Conservation (phyloP, 768 basidiomycete species). For the Xerocomellus intermedius region DNA sequence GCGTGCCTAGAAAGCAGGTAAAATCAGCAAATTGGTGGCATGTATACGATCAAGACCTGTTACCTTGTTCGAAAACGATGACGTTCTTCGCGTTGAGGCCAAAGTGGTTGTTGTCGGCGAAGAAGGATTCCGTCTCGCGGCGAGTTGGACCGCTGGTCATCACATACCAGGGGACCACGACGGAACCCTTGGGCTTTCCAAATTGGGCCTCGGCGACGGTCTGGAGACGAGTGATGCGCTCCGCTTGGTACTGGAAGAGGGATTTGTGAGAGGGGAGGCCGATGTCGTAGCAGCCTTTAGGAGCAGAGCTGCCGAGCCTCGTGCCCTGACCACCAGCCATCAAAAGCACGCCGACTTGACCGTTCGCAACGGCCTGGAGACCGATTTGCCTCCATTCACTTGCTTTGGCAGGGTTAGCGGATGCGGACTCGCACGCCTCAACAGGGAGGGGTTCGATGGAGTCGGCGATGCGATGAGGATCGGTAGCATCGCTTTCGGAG, state of each 20-base stretch:
- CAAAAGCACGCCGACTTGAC: slow-evolving; percentile 90
- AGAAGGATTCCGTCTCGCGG: slow-evolving; percentile 81
- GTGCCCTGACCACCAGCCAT: slow-evolving; percentile 99
- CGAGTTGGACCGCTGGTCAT: slow-evolving; percentile 99
- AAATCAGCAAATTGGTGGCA: not conserved
- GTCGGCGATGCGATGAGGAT: slow-evolving; percentile 41
- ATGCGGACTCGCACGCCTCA: slow-evolving; percentile 64
- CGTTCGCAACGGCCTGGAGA: slow-evolving; percentile 73
- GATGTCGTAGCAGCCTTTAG: slow-evolving; percentile 99
- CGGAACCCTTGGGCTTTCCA: slow-evolving; percentile 54
- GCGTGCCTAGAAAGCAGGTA: slow-evolving; percentile 61
- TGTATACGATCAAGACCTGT: slow-evolving; percentile 16
- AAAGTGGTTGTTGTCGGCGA: slow-evolving; percentile 73
- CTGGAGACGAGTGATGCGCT: slow-evolving; percentile 86
- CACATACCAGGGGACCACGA: slow-evolving; percentile 93
- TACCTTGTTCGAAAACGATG: slow-evolving; percentile 96
- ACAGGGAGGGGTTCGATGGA: slow-evolving; percentile 81
- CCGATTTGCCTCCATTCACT: slow-evolving; percentile 77
- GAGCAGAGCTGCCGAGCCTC: slow-evolving; percentile 84
- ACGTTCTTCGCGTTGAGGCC: slow-evolving; percentile 79
- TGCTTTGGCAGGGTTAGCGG: slow-evolving; percentile 52
- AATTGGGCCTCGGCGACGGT: slow-evolving; percentile 60
- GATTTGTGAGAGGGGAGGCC: slow-evolving; percentile 90
- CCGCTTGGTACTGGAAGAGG: slow-evolving; percentile 97
- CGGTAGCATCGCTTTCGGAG: slow-evolving; percentile 53